Conservation (phyloP, 1,139 yeast genomes). For the Schwanniomyces etchellsii region DNA sequence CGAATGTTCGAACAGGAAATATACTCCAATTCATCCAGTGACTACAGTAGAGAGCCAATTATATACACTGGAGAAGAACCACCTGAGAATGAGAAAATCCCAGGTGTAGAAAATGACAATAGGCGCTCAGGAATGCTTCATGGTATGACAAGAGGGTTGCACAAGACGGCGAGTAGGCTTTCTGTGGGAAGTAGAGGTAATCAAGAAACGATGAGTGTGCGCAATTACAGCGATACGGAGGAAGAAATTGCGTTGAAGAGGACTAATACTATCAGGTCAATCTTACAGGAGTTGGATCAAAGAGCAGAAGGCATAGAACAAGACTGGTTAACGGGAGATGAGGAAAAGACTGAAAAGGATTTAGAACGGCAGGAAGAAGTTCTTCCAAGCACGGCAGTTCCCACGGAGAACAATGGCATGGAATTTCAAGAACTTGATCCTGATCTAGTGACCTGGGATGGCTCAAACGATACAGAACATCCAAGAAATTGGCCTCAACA, state of each 20-base stretch:
- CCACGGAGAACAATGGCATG: slow-evolving; percentile 40
- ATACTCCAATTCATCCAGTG: no score
- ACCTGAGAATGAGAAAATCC: no score
- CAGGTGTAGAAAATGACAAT: no score
- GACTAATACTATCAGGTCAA: slow-evolving; percentile 29
- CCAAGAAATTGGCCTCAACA: slow-evolving; percentile 34
- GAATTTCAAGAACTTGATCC: slow-evolving; percentile 44
- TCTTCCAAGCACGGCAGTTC: slow-evolving; percentile 32
- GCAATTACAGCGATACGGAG: slow-evolving; percentile 19
- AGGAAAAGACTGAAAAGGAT: slow-evolving; percentile 6
- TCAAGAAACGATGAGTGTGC: no score
- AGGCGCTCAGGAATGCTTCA: no score
- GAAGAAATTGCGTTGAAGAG: slow-evolving; percentile 23
- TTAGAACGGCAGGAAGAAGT: slow-evolving; percentile 4
- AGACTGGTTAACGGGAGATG: slow-evolving; percentile 9
- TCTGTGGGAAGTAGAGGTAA: no score
- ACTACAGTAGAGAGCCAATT: slow-evolving; percentile 4
- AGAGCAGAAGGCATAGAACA: slow-evolving; percentile 11
- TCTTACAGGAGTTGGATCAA: slow-evolving; percentile 20
- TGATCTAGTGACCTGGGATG: slow-evolving; percentile 39
- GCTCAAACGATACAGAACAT: slow-evolving; percentile 30
- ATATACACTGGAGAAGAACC: slow-evolving; percentile 7
- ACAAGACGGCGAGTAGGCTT: no score
- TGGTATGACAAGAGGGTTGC: no score
- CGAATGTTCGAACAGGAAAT: no score